These are phyloP conservation scores for Salicornia ramosissima DNA, from an alignment of 148 eudicot species.

Conservation along the genomic window DNA sequence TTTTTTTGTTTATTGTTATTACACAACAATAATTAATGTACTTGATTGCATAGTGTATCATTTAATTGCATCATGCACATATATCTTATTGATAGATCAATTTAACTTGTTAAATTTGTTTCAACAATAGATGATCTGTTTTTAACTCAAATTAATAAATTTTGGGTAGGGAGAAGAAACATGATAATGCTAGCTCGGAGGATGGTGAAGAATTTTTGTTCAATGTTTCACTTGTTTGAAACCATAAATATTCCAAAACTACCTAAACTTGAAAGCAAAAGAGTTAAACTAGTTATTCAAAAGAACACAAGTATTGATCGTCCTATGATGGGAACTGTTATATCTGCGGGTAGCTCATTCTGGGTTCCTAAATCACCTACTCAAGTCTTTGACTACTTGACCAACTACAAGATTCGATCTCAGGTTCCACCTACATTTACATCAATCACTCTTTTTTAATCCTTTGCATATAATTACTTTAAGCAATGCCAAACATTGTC, in stretches of 20 bases:
- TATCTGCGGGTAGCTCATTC: slow-evolving; percentile 39
- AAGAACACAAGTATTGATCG: slow-evolving; percentile 25
- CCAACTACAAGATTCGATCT: slow-evolving; percentile 31
- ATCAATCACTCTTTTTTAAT: not conserved
- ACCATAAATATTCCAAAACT: slow-evolving; percentile 19
- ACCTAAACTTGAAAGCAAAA: slow-evolving; percentile 26
- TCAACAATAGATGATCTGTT: too few relatives aligned
- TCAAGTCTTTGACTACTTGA: slow-evolving; percentile 38
- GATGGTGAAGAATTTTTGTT: slow-evolving; percentile 43
- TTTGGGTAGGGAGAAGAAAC: slow-evolving; percentile 44
- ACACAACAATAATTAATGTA: too few relatives aligned
- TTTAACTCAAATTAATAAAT: too few relatives aligned
- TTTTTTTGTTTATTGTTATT: too few relatives aligned
- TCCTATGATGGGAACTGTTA: slow-evolving; percentile 31
- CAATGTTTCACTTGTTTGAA: slow-evolving; percentile 26
- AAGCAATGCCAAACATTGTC: too few relatives aligned
- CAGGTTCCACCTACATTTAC: slow-evolving; percentile 38
- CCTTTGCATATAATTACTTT: too few relatives aligned
- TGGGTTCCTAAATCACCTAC: slow-evolving; percentile 47
- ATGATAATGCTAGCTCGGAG: slow-evolving; percentile 40
- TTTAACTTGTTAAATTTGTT: too few relatives aligned
- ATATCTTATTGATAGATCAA: too few relatives aligned
- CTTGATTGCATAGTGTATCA: too few relatives aligned
- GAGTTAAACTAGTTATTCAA: slow-evolving; percentile 26
- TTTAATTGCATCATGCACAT: too few relatives aligned